Conservation (phyloP, 1,139 yeast species). For the Geotrichum macrosporum region DNA sequence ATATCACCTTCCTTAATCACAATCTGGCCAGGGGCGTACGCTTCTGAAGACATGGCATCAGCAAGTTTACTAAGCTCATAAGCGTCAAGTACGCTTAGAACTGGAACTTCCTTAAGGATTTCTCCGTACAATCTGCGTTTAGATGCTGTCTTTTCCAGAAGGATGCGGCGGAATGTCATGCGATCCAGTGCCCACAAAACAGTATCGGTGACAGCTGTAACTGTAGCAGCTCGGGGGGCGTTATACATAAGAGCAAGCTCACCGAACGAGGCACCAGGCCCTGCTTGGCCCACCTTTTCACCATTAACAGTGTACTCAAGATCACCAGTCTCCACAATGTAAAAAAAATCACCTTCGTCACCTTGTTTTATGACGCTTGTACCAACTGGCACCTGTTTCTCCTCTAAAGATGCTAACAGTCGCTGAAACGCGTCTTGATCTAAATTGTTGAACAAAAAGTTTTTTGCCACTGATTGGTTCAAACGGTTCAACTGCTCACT, state of each 20-base stretch:
- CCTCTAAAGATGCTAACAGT: conserved; percentile 76
- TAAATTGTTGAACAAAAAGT: conserved; percentile 76
- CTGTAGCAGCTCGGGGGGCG: conserved; percentile 97
- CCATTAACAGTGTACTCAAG: conserved; percentile 81
- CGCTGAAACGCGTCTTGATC: conserved; percentile 67
- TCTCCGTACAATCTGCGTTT: conserved; percentile 88
- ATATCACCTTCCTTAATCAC: conserved; percentile 84
- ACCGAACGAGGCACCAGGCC: conserved; percentile 89
- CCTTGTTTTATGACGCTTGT: conserved; percentile 82
- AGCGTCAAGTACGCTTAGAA: conserved; percentile 60
- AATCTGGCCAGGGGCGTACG: conserved; percentile 64
- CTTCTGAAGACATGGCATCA: conserved; percentile 83
- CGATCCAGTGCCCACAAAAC: conserved; percentile 92
- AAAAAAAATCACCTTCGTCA: conserved; percentile 93
- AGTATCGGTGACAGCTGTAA: conserved; percentile 64
- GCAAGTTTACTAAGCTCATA: conserved; percentile 90
- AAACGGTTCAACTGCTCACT: conserved; percentile 64
- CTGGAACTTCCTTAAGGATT: conserved; percentile 81
- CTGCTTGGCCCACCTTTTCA: conserved; percentile 64
- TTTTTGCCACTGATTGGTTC: conserved; percentile 65
- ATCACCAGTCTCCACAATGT: conserved; percentile 77
- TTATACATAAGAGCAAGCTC: conserved; percentile 97
- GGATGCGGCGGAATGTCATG: conserved; percentile 83
- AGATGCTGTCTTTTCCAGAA: conserved; percentile 84
- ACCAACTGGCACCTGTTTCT: conserved; percentile 57